Percentiles rank a stretch among this genome's conserved stretches.
Evolutionary conservation across 371 early-diverging fungal genomes (phyloP).

Genomic region (Batkoa obscura): DNA sequence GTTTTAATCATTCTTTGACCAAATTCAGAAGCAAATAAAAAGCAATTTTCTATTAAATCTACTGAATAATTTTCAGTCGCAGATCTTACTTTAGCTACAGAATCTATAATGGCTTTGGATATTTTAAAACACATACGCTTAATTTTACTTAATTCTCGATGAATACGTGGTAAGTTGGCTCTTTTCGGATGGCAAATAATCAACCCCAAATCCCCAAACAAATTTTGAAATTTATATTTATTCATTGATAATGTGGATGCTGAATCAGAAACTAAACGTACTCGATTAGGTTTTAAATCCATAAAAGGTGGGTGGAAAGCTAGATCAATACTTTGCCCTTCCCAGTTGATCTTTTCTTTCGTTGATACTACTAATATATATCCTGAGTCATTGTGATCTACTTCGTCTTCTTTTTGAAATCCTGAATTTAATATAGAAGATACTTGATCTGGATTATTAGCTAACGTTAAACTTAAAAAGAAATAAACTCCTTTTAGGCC

Average conservation of each 20-base stretch:
- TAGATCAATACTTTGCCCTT: conserved; percentile 27
- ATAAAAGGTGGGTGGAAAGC: conserved; percentile 15
- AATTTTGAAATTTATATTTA: conserved; percentile 24
- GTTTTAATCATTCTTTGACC: conserved; percentile 41
- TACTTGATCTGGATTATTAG: background rate
- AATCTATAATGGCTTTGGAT: conserved; percentile 29
- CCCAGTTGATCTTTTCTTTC: conserved; percentile 34
- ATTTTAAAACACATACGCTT: conserved; percentile 35
- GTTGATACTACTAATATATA: conserved; percentile 34
- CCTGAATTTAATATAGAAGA: background rate
- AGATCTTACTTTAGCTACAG: conserved; percentile 29
- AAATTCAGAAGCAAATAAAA: conserved; percentile 63
- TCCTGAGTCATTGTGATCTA: conserved; percentile 8
- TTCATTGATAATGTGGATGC: conserved; percentile 21
- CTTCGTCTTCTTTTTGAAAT: background rate
- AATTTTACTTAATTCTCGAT: conserved; percentile 35
- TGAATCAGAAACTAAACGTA: conserved; percentile 39
- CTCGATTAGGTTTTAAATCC: conserved; percentile 34
- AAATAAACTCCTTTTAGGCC: background rate
- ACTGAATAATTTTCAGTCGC: conserved; percentile 21
- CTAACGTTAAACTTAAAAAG: background rate
- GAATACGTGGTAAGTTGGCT: conserved; percentile 32
- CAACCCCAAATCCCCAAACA: conserved; percentile 24
- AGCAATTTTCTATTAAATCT: conserved; percentile 59
- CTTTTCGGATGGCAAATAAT: conserved; percentile 29